Percentiles rank a stretch among this genome's conserved stretches.
phyloP scores from a whole-genome alignment of 768 basidiomycete species.

The Boletus rubropictus region DNA sequence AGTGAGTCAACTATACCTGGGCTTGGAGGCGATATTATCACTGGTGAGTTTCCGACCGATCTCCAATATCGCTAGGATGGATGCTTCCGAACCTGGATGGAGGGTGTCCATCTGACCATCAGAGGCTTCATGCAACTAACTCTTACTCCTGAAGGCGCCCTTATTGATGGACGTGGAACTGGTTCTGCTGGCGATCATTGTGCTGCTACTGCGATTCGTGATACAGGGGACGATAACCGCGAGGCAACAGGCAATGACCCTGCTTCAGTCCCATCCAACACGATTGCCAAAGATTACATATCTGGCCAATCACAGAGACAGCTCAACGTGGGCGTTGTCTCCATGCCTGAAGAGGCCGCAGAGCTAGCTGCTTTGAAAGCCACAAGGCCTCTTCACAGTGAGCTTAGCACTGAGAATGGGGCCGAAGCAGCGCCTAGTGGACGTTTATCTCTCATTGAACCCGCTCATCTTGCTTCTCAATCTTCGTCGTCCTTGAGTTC shows the following conservation, averaged over 20 bases:
- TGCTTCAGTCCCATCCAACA: constrained; percentile 24
- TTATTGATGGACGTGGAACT: constrained; percentile 34
- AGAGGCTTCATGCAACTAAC: constrained; percentile 56
- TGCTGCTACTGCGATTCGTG: constrained; percentile 13
- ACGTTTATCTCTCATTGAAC: constrained; percentile 24
- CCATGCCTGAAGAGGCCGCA: constrained; percentile 18
- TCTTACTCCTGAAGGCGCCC: constrained; percentile 37
- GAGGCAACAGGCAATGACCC: constrained; percentile 22
- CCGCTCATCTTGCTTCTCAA: constrained; percentile 29
- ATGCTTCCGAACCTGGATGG: constrained; percentile 37
- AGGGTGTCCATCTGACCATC: constrained; percentile 37
- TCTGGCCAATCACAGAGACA: constrained; percentile 17
- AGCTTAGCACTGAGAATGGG: constrained; percentile 17
- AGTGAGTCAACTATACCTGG: constrained; percentile 30
- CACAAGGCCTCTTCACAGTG: constrained; percentile 15
- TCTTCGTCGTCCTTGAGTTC: constrained; percentile 31
- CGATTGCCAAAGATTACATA: constrained; percentile 9
- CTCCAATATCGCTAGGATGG: constrained; percentile 37
- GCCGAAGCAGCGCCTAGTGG: constrained; percentile 12
- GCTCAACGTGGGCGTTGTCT: constrained; percentile 18
- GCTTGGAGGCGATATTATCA: constrained; percentile 31
- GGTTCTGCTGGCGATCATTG: constrained; percentile 29
- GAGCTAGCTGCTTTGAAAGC: constrained; percentile 16
- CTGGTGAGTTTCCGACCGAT: constrained; percentile 49
- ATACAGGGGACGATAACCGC: constrained; percentile 12